Base-by-base conservation (phyloP, 768 basidiomycete genomes). In the Serendipita sp. region DNA sequence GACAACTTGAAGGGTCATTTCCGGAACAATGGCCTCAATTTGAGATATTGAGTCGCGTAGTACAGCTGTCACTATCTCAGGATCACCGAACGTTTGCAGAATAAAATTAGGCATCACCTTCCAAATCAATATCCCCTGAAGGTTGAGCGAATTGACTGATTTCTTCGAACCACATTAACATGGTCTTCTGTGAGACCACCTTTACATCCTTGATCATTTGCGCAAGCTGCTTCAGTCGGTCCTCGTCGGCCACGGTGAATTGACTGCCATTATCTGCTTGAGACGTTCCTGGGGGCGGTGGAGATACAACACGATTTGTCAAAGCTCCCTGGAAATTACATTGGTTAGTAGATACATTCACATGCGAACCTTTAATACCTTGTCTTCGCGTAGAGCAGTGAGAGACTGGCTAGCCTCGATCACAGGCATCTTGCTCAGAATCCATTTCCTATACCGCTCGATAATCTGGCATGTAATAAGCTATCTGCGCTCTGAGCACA, bases 371-470 rank as follows among this genome's bases (percentile, higher is more conserved):
- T 13, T 3, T 34, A 26, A 73, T 31, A 76, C 74, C 67, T 71
- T 74, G 17, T 76, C 76, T 41, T 63, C 71, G 13, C 75, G 70
- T 26, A 74, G 67, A 17, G 70, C 67, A 5, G 75, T 67, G 26
- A 69, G 68, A 20, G 66, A 66, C 63, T 74, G 64, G 5, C 72
- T 66, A 22, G 71, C 68, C 41, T 84, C 81, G 9, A 75, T 66
- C 31, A 72, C 68, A 14, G 79, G 77, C 38, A 85, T 70, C 31
- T 70, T 77, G 34, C 74, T 75, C 65, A 84, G 80, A n/a, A 97
- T 72, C 89, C 91, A 95, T 33, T 78, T 79, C 63, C 74, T 81
- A 70, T 90, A 92, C 62, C 92, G 79, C 67, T 84, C 86, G 60
- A 94, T 68, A 64, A 96, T 83, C 90, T 94, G 42, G 50, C 33